These are phyloP conservation scores for Ambrosiella beaveri DNA, from an alignment of 2,329 filamentous ascomycete genomes.

Conservation along the genomic window DNA sequence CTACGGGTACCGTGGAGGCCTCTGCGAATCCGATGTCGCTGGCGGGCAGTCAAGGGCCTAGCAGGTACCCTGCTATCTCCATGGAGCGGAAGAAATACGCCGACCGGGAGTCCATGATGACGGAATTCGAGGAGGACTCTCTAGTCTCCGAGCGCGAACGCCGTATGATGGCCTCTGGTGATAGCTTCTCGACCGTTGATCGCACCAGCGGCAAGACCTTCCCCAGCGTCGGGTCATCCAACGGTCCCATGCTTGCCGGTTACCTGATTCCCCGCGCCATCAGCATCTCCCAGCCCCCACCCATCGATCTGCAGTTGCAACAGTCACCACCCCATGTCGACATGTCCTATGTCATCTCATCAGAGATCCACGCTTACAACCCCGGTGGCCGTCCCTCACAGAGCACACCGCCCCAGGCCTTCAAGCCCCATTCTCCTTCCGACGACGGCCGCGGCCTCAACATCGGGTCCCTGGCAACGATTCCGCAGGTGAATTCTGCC, in stretches of 20 bases:
- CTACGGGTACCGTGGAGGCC: neutral
- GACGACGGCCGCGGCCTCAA: neutral
- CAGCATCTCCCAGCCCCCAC: conserved; percentile 2
- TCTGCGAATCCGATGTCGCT: too few species aligned
- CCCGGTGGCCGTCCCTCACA: neutral
- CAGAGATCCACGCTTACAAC: conserved; percentile 5
- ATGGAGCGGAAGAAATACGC: conserved; percentile 11
- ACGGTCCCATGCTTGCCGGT: conserved; percentile 13
- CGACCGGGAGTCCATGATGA: conserved; percentile 28
- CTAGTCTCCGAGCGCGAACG: conserved; percentile 17
- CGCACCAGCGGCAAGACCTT: conserved; percentile 17
- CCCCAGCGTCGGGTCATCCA: conserved; percentile 1
- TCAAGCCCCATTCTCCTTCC: neutral
- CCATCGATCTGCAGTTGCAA: conserved; percentile 8
- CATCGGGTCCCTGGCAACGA: neutral
- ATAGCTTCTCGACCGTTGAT: conserved; percentile 31
- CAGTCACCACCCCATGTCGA: conserved; percentile 10
- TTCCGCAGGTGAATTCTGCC: neutral
- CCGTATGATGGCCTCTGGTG: conserved; percentile 32
- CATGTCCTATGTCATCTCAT: neutral
- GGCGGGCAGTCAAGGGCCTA: too few species aligned
- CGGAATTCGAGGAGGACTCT: conserved; percentile 36
- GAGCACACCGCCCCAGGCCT: neutral
- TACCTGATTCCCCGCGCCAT: neutral
- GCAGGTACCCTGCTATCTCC: neutral